Base-by-base conservation (phyloP, 352 stramenopile genomes). In the Globisporangium carolinianum region DNA sequence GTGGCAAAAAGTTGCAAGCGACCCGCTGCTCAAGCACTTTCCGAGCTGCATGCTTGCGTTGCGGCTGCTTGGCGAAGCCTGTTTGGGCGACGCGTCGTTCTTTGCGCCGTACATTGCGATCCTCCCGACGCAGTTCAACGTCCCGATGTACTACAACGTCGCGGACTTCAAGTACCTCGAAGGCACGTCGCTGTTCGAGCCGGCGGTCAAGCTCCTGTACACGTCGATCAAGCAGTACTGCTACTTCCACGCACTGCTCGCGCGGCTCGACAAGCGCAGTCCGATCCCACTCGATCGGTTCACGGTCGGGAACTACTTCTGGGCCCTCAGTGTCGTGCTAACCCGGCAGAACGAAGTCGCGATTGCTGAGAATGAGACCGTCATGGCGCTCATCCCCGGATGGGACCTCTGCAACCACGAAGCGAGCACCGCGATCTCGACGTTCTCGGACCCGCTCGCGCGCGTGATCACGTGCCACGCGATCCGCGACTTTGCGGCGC, bases 351-450 rank as follows among this genome's bases (percentile, higher is more conserved):
- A 87, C 58, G 68, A 80, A 49, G 66, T 80, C n/a, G 63, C 57
- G 24, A 58, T 73, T 10, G 46, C 38, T 18, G 53, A 61, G 4
- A 56, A 53, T 12, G 62, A 71, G 15, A 50, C 59, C 32, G 63
- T 64, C 7, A 62, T 87, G 54, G 76, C 72, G 41, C 66, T 87
- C 45, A 85, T 87, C 48, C 76, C 76, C 0, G 74, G 76, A 5
- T 87, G 76, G 74, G 76, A 87, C 50, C 70, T 87, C 59, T 85
- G 74, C 65, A 87, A 87, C 59, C 76, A 87, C 62, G 76, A 82
- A 48, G 51, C 58, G n/a, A 69, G 68, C 32, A 67, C 70, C 3
- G 46, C 54, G 2, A 76, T 83, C 63, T 68, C 65, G 8, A 82
- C 74, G 6, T 82, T 76, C 49, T 75, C 63, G 14, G 72, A 83